These are phyloP conservation scores for Leccinum obscurum DNA, from an alignment of 768 basidiomycete genomes.

Conservation along the genomic window DNA sequence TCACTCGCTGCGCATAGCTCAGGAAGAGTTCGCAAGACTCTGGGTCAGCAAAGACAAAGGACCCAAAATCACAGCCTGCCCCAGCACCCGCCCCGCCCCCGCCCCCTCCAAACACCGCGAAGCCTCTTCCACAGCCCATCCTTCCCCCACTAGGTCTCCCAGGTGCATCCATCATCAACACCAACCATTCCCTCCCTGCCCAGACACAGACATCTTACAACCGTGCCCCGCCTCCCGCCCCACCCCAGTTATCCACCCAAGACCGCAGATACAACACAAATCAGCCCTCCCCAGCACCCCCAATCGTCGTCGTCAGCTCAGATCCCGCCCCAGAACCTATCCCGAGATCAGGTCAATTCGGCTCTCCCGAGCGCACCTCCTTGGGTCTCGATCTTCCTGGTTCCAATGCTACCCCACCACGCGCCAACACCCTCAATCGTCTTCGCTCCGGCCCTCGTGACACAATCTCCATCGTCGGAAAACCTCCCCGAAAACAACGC, in stretches of 20 bases:
- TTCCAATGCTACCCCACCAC: slow-evolving; percentile 55
- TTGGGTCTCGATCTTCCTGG: slow-evolving; percentile 47
- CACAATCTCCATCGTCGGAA: slow-evolving; percentile 94
- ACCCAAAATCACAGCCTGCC: slow-evolving; percentile 49
- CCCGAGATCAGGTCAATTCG: slow-evolving; percentile 42
- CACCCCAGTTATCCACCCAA: slow-evolving; percentile 39
- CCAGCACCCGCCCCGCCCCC: slow-evolving; percentile 48
- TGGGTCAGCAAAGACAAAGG: slow-evolving; percentile 67
- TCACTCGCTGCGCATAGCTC: slow-evolving; percentile 43
- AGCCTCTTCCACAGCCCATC: slow-evolving; percentile 60
- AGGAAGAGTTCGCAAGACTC: slow-evolving; percentile 69
- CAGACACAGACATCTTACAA: slow-evolving; percentile 42
- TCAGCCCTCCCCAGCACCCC: slow-evolving; percentile 59
- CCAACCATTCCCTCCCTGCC: slow-evolving; percentile 42
- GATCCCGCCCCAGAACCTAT: slow-evolving; percentile 54
- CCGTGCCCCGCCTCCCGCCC: slow-evolving; percentile 44
- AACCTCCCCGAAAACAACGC: slow-evolving; percentile 95
- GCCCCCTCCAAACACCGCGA: slow-evolving; percentile 64
- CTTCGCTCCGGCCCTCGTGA: slow-evolving; percentile 87
- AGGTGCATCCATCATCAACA: slow-evolving; percentile 34
- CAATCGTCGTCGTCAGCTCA: slow-evolving; percentile 85
- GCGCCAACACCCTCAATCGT: slow-evolving; percentile 68
- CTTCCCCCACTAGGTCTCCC: slow-evolving; percentile 39
- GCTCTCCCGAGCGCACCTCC: slow-evolving; percentile 49
- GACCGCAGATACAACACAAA: slow-evolving; percentile 58